Evolutionary conservation across 1,284 basidiomycete genomes (phyloP).

Genomic region (Sporisorium exsertum): DNA sequence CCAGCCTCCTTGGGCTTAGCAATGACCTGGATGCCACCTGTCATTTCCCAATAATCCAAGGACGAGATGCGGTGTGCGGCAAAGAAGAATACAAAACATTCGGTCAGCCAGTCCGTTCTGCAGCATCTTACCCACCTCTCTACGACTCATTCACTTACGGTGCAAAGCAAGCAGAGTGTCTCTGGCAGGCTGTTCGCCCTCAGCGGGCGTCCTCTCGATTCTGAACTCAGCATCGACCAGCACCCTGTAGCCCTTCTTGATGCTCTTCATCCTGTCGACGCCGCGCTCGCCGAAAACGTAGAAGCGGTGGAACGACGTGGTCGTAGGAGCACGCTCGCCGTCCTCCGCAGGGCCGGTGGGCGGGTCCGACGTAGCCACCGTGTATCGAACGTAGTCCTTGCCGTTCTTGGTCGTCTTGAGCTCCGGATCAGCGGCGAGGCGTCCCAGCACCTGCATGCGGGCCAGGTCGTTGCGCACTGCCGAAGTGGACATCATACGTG

Average conservation of each 20-base stretch:
- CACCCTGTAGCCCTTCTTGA: slow-evolving; percentile 64
- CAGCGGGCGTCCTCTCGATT: slow-evolving; percentile 50
- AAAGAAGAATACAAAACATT: not conserved
- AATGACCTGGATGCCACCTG: slow-evolving; percentile 58
- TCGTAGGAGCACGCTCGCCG: slow-evolving; percentile 41
- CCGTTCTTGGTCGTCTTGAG: slow-evolving; percentile 61
- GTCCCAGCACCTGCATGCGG: slow-evolving; percentile 65
- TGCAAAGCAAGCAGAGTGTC: slow-evolving; percentile 57
- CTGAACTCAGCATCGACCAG: slow-evolving; percentile 66
- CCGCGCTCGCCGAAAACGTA: slow-evolving; percentile 62
- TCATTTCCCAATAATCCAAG: not conserved
- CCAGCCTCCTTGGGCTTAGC: slow-evolving; percentile 51
- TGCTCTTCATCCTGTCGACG: slow-evolving; percentile 55
- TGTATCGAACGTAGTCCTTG: slow-evolving; percentile 68
- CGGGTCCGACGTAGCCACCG: slow-evolving; percentile 63
- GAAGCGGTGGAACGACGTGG: slow-evolving; percentile 61
- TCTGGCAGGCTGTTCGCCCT: slow-evolving; percentile 33
- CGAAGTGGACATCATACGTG: slow-evolving; percentile 58
- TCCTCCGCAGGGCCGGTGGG: slow-evolving; percentile 60
- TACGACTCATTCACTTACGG: slow-evolving; percentile 35
- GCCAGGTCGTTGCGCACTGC: slow-evolving; percentile 53
- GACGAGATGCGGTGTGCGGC: not conserved
- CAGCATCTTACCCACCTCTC: not conserved
- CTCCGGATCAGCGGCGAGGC: slow-evolving; percentile 65
- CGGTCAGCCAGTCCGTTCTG: not conserved